Conservation (phyloP, 495 filamentous ascomycete species). For the Coniosporium apollinis region DNA sequence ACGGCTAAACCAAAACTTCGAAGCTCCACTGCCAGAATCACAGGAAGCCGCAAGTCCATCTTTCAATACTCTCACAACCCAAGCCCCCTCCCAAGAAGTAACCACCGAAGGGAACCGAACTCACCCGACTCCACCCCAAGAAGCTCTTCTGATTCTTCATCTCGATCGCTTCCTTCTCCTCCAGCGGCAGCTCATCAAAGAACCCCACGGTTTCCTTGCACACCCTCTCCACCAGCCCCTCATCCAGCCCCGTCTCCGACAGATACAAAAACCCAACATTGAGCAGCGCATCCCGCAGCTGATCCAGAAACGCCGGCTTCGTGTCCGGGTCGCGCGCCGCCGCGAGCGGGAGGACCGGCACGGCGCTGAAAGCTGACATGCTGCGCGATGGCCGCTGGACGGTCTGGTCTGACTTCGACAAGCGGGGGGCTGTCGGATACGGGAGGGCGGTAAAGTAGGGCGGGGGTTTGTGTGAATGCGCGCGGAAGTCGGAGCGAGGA, state of each 20-base stretch:
- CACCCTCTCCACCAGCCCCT: conserved; percentile 48
- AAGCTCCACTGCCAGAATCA: too few relatives aligned
- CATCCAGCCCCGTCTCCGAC: conserved; percentile 60
- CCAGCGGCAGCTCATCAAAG: conserved; percentile 56
- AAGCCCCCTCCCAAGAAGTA: not conserved
- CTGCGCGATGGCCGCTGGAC: not conserved
- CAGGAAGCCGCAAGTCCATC: too few relatives aligned
- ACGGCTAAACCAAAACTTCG: too few relatives aligned
- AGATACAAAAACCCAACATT: conserved; percentile 92
- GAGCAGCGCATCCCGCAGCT: conserved; percentile 63
- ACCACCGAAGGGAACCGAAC: too few relatives aligned
- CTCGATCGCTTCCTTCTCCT: conserved; percentile 70
- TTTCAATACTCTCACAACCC: too few relatives aligned
- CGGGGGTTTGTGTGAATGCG: too few relatives aligned
- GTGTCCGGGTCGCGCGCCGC: conserved; percentile 43
- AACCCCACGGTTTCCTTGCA: conserved; percentile 52
- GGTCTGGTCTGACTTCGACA: too few relatives aligned
- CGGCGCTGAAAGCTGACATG: conserved; percentile 41
- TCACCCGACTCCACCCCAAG: conserved; percentile 23
- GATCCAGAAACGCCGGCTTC: conserved; percentile 54
- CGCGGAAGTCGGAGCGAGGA: too few relatives aligned
- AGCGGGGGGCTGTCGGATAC: too few relatives aligned
- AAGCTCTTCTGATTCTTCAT: conserved; percentile 58
- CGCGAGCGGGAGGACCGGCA: conserved; percentile 71
- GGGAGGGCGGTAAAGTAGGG: too few relatives aligned